Base-by-base conservation (phyloP, 2,329 filamentous ascomycete species). In the Fusarium kyushuense region DNA sequence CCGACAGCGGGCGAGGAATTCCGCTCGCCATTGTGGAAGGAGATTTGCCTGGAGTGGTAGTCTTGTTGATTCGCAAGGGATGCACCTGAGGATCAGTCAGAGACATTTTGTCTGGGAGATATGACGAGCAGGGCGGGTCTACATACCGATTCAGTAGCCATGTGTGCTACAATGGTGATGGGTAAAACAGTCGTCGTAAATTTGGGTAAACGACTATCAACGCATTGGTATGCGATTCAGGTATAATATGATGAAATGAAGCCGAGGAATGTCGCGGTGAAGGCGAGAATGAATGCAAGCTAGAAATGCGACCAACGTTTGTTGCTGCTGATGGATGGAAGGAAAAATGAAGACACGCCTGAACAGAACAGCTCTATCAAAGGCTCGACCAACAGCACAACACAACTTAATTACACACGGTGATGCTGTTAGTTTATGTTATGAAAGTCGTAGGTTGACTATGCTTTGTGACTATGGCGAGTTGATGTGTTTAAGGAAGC, bases 11-110 rank as follows among this genome's bases (percentile, higher is more conserved):
- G 74, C 92, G 89, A 76, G 90, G 87, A 56, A 86, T 81, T 74
- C 86, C 84, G 77, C 82, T 85, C 56, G 82, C 77, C 83, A 87
- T 86, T 79, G 90, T 94, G 75, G 83, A 80, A 43, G 91, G 88
- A 63, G 90, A 89, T 54, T 85, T 78, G 64, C 79, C 82, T 51
- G 86, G 83, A 41, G 58, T 62, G 58, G 83, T 86, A 75, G 81
- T 86, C 82, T 93, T 94, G 80, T 90, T 90, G 75, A 95, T 93
- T 81, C 91, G 90, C 82, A 95, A 82, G 75, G 92, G 92, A 79
- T 91, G 89, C 73, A 93, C 89, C 90, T 93, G 77, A 54, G 47
- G 35, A 45, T 45, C 46, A 43, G 71, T 73, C 49, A 74, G 72
- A 73, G 67, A 72, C 54, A 70, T 57, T 56, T 61, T 57, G 60